phyloP scores from a whole-genome alignment of 2,329 filamentous ascomycete species.

The Emydomyces testavorans region DNA sequence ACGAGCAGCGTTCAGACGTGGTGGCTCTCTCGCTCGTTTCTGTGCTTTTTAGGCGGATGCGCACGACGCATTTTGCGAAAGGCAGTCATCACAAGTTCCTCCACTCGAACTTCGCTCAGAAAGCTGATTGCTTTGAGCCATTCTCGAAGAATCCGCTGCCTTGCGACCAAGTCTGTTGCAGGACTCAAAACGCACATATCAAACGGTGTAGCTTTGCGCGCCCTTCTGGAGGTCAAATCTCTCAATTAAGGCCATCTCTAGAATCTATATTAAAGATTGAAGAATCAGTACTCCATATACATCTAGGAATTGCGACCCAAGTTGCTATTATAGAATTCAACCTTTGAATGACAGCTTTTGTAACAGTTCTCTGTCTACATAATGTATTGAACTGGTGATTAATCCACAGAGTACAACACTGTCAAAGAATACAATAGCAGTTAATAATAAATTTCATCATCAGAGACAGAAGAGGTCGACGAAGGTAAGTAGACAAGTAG shows the following conservation, averaged over 20 bases:
- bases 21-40: conserved; percentile 9
- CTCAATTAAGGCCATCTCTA: no score
- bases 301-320: not conserved
- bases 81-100: not conserved
- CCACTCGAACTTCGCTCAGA: not conserved
- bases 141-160: not conserved
- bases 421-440: no score
- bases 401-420: no score
- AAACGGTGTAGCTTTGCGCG: no score
- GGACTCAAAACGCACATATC: not conserved
- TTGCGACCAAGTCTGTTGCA: not conserved
- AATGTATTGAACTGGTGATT: no score
- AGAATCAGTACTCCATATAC: not conserved
- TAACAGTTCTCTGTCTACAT: no score
- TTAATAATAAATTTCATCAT: no score
- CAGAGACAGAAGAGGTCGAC: no score
- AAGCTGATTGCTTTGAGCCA: not conserved
- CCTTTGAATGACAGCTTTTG: no score
- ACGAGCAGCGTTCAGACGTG: conserved; percentile 17
- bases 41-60: not conserved
- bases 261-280: no score
- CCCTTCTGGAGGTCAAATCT: no score
- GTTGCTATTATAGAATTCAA: not conserved
- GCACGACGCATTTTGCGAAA: not conserved
- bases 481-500: no score